Evolutionary conservation across 768 basidiomycete species (phyloP), one percentile per base, ranked within the genome.

Genomic region (Suillus decipiens): DNA sequence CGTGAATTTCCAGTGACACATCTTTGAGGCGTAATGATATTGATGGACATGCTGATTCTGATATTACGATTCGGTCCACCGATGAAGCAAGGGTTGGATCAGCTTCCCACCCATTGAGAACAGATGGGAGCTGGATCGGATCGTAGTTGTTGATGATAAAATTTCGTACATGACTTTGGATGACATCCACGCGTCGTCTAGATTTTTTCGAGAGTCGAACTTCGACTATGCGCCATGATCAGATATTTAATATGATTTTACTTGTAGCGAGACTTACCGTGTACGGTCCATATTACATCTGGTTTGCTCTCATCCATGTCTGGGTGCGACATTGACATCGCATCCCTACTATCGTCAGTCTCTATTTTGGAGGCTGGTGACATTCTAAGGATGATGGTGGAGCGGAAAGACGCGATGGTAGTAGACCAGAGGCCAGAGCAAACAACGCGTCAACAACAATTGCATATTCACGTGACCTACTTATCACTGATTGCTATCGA

Each of bases 31-130:
- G 79, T 22, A 86, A 73, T 42, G 87, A 80, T 12, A 78, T 79
- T 14, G 80, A 79, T n/a, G 85, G 81, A 73, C 84, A 89, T 57
- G 87, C 71, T 2, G 86, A 86, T 73, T 90, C 96, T 10, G 89
- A 87, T 11, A 89, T 86, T 8, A 80, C 76, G 61, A 98, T 90
- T 55, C 81, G 82, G 62, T 96, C 92, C 45, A 97, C 88, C 47
- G 92, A 87, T 36, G 86, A 79, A 0, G 81, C 81, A 11, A 99
- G 83, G 51, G 89, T 83, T 12, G 86, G 82, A 31, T 90, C 80
- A 39, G 87, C 86, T 64, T 92, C 84, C 93, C 94, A 97, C 24
- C 93, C 94, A 45, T 83, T 79, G 6, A 96, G 77, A 17, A 80
- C 81, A 7, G 89, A 90, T 8, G 92, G 89, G 19, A 93, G 79